phyloP scores from a whole-genome alignment of 306 rosid genomes.

The Datisca glomerata region DNA sequence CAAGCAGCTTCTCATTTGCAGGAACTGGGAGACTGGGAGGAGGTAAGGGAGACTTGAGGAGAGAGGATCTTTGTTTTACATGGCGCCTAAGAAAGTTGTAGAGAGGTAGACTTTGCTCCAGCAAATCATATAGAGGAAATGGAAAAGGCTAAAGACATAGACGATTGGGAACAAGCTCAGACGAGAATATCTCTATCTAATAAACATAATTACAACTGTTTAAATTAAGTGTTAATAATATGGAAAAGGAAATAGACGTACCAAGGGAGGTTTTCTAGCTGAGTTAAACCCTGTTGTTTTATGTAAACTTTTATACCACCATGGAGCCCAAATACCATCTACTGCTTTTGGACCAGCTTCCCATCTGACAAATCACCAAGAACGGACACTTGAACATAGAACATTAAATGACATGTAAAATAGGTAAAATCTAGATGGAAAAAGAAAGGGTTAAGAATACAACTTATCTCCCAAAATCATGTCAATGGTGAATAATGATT shows the following conservation, averaged over 20 bases:
- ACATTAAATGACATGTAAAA: neutral
- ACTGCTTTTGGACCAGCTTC: constrained; percentile 65
- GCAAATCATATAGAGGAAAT: constrained; percentile 37
- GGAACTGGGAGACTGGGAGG: constrained; percentile 72
- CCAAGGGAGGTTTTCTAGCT: constrained; percentile 44
- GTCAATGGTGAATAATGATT: neutral
- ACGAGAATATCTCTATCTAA: neutral
- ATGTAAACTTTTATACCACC: constrained; percentile 65
- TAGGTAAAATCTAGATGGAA: neutral
- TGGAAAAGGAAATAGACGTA: constrained; percentile 12
- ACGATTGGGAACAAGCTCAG: constrained; percentile 11
- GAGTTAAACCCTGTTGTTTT: constrained; percentile 49
- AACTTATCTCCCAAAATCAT: too few species aligned
- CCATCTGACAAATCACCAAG: constrained; percentile 33
- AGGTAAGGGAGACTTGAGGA: constrained; percentile 44
- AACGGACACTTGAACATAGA: neutral
- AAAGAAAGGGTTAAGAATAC: too few species aligned
- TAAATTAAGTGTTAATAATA: neutral
- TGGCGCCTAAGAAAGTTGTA: constrained; percentile 58
- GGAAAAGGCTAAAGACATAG: constrained; percentile 48
- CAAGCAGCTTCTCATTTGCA: constrained; percentile 64
- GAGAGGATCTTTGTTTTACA: constrained; percentile 36
- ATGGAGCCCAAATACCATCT: constrained; percentile 82
- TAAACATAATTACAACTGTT: neutral
- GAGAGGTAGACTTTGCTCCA: constrained; percentile 72